A percentile compares a stretch with the other conserved stretches of the same genome.
Evolutionary conservation across 768 basidiomycete species (phyloP).

Genomic region (Lactarius tabidus): DNA sequence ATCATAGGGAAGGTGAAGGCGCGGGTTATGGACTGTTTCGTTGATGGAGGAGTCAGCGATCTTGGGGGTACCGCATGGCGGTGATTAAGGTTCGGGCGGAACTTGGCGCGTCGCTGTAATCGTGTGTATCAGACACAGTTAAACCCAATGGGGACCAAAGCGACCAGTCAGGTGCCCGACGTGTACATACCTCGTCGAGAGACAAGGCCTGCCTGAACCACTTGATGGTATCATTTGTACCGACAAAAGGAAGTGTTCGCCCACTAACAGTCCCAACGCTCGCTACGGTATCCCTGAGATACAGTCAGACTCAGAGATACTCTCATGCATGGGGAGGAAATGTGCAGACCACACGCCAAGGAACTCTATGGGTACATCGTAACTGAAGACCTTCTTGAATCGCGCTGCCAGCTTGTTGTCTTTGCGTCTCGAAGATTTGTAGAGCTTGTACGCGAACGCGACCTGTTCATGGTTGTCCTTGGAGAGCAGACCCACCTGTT

Average conservation of each 20-base stretch:
- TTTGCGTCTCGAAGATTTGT: conserved; percentile 47
- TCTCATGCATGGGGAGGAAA: not conserved
- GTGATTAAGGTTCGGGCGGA: conserved; percentile 62
- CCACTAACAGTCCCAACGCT: conserved; percentile 64
- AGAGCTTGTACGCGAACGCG: conserved; percentile 71
- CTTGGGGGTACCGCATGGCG: too few species aligned
- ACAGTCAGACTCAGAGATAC: not conserved
- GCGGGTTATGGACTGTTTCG: not conserved
- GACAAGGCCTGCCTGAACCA: conserved; percentile 74
- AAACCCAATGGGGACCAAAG: not conserved
- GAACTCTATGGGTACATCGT: conserved; percentile 67
- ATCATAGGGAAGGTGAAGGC: not conserved
- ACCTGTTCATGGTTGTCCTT: conserved; percentile 66
- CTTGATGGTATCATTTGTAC: conserved; percentile 57
- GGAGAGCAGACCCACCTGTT: conserved; percentile 68
- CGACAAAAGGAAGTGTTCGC: conserved; percentile 62
- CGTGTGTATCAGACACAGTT: too few species aligned
- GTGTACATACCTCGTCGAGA: conserved; percentile 66
- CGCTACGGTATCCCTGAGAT: conserved; percentile 67
- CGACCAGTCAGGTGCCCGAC: not conserved
- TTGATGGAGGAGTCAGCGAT: conserved; percentile 30
- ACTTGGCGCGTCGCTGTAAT: conserved; percentile 61
- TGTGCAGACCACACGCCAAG: conserved; percentile 66
- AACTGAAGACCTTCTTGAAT: conserved; percentile 71
- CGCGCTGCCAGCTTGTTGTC: conserved; percentile 50